phyloP scores from a whole-genome alignment of 2,329 filamentous ascomycete species.

The Aspergillus sp. region DNA sequence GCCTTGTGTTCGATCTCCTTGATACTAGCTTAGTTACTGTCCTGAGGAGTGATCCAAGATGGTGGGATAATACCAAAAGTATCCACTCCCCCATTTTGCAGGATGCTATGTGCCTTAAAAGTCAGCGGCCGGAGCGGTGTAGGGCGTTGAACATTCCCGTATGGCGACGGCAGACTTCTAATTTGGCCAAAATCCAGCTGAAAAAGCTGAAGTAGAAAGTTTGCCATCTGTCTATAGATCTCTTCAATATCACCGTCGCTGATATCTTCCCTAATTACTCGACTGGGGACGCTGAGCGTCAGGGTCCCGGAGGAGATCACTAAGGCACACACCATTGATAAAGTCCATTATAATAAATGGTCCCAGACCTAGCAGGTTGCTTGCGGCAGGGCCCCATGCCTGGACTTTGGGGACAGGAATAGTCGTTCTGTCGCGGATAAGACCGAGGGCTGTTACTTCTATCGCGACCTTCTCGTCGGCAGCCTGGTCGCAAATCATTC shows the following conservation, averaged over 20 bases:
- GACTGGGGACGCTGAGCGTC: constrained; percentile 38
- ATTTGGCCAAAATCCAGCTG: constrained; percentile 29
- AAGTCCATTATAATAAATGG: constrained; percentile 33
- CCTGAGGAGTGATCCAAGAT: too few relatives aligned
- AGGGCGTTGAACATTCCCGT: constrained; percentile 10
- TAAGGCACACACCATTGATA: constrained; percentile 23
- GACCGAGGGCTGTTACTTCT: constrained; percentile 25
- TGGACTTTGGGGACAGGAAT: constrained; percentile 26
- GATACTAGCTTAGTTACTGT: constrained; percentile 10
- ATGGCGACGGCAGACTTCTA: constrained; percentile 23
- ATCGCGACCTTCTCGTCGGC: constrained; percentile 30
- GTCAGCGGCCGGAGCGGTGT: constrained; percentile 27
- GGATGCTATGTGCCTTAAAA: constrained; percentile 31
- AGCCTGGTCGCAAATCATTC: constrained; percentile 25
- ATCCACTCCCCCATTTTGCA: constrained; percentile 30
- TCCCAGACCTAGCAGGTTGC: constrained; percentile 25
- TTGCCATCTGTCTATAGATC: constrained; percentile 27
- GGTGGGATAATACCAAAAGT: constrained; percentile 19
- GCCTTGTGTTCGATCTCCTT: constrained; percentile 23
- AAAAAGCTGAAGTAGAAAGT: constrained; percentile 28
- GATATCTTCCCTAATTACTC: constrained; percentile 37
- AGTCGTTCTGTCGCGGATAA: constrained; percentile 23
- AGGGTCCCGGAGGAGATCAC: constrained; percentile 27
- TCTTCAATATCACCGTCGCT: constrained; percentile 23
- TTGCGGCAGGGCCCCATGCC: constrained; percentile 26